Base-by-base conservation (phyloP, 2,329 filamentous ascomycete genomes). In the Drechslerella dactyloides region DNA sequence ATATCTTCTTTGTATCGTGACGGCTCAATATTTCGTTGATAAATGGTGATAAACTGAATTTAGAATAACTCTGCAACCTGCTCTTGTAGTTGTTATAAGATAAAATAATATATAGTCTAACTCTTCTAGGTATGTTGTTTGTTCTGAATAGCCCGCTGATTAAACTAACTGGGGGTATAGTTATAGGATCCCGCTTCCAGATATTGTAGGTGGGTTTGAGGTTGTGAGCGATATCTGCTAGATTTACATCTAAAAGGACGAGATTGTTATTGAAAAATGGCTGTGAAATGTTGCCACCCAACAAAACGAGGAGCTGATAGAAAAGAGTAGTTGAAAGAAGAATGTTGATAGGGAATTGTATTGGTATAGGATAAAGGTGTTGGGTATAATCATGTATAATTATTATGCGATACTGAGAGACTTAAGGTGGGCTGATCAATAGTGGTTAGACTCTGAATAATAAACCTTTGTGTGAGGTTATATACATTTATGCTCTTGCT, bases 11-110 rank as follows among this genome's bases (percentile, higher is more conserved):
- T 8, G 30, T 6, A 35, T 35, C 51, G 17, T 54, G 17, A 6
- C 17, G 23, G 3, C 51, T 15, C 11, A 54, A 33, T 3, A 54
- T 35, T 8, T 35, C 27, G 17, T 54, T 54, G n/a, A 54, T 54
- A 17, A 54, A 54, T 17, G 51, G 51, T 5, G 51, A 54, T 54
- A 54, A 35, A 15, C 21, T 35, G 15, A 54, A 13, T 8, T 4
- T 33, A 15, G 27, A 35, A 54, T 27, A 54, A 4, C 35, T n/a
- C 21, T n/a, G 23, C 10, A n/a, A 5, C 6, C n/a, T 33, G 7
- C 30, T 27, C 23, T 4, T 11, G 27, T 54, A 54, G 8, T 33
- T 15, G 27, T 54, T 27, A 27, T 27, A 54, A 4, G 51, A 54
- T 19, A 8, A n/a, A 17, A 54, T 23, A 27, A 21, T 30, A 19